Evolutionary conservation across 2,329 filamentous ascomycete species (phyloP).

Genomic region (Sordariomycetes sp.): DNA sequence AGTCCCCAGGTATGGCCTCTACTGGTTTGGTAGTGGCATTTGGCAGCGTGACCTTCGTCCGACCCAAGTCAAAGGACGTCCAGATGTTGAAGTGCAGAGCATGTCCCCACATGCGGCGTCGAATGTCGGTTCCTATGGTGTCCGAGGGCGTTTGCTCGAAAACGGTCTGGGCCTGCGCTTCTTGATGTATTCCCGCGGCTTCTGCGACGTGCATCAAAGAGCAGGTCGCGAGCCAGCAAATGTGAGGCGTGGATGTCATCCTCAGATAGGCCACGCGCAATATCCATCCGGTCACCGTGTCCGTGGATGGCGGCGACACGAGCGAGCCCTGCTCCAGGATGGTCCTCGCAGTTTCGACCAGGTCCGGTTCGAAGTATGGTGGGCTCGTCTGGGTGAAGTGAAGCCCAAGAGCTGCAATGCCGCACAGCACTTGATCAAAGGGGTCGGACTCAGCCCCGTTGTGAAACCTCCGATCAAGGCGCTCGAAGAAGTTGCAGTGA

Average conservation of each 20-base stretch:
- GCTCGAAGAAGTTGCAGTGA: conserved; percentile 16
- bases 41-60: conserved; percentile 38
- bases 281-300: conserved; percentile 39
- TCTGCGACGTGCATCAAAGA: conserved; percentile 49
- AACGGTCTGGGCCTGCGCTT: conserved; percentile 17
- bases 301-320: conserved; percentile 23
- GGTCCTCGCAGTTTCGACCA: conserved; percentile 34
- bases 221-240: conserved; percentile 48
- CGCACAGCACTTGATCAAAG: conserved; percentile 40
- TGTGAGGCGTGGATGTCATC: conserved; percentile 41
- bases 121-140: conserved; percentile 24
- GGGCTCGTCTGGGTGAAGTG: conserved; percentile 37
- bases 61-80: conserved; percentile 50
- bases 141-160: conserved; percentile 11
- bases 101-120: conserved; percentile 35
- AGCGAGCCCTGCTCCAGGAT: conserved; percentile 30
- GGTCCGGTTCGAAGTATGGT: conserved; percentile 28
- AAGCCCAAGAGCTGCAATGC: conserved; percentile 44
- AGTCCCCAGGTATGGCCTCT: conserved; percentile 25
- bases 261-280: conserved; percentile 44
- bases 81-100: conserved; percentile 49
- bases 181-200: conserved; percentile 37
- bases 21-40: conserved; percentile 33
- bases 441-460: conserved; percentile 14
- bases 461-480: conserved; percentile 22